Percentiles rank a stretch among this genome's conserved stretches.
Evolutionary conservation across 306 rosid species (phyloP).

Genomic region (Vigna angularis): DNA sequence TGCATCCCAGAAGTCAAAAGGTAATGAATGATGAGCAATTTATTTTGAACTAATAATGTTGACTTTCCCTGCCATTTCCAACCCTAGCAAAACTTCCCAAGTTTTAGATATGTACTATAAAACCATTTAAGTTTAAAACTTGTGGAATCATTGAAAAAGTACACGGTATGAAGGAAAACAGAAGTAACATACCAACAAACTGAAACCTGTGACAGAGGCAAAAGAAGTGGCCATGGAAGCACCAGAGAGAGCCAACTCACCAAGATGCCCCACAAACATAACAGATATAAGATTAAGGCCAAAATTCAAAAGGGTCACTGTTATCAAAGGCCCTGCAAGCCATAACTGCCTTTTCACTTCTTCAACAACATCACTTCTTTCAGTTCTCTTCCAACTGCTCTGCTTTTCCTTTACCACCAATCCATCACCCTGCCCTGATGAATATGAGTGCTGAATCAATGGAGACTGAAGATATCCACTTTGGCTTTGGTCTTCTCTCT

Average conservation of each 20-base stretch:
- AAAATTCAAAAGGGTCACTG: conserved; percentile 57
- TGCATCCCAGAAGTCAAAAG: background rate
- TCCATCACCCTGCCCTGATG: background rate
- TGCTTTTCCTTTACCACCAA: background rate
- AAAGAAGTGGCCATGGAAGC: conserved; percentile 89
- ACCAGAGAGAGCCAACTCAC: conserved; percentile 71
- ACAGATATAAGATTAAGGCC: conserved; percentile 63
- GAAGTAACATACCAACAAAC: conserved; percentile 64
- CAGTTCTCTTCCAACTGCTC: background rate
- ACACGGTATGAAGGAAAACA: background rate
- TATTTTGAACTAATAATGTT: background rate
- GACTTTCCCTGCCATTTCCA: conserved; percentile 13
- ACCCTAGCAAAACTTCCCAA: background rate
- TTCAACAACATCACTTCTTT: conserved; percentile 45
- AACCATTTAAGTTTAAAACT: background rate
- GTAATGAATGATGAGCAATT: background rate
- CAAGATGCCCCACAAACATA: conserved; percentile 87
- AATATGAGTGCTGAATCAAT: conserved; percentile 42
- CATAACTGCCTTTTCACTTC: conserved; percentile 79
- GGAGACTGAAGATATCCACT: conserved; percentile 41
- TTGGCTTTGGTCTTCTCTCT: conserved; percentile 43
- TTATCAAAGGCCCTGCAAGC: conserved; percentile 77
- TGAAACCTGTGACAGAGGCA: conserved; percentile 77
- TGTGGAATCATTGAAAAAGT: background rate
- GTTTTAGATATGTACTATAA: background rate